A percentile compares a stretch with the other conserved stretches of the same genome.
phyloP scores from a whole-genome alignment of 164 flowering plant species.

The Chloranthus sessilifolius region DNA sequence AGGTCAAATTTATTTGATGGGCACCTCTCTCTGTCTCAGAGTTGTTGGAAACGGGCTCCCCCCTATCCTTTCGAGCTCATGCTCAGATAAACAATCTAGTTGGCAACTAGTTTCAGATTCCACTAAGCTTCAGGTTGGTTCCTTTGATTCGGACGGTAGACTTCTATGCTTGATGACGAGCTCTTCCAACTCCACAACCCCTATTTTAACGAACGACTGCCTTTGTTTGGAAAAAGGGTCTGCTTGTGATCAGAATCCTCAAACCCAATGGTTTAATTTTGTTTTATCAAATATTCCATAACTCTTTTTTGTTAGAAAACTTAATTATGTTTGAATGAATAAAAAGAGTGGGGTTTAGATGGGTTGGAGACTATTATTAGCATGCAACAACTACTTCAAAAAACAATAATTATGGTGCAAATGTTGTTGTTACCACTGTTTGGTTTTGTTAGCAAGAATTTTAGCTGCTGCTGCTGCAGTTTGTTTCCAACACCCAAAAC shows the following conservation, averaged over 20 bases:
- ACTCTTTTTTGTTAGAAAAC: no score
- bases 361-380: no score
- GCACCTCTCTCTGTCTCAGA: slow-evolving; percentile 25
- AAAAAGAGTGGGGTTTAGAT: no score
- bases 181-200: slow-evolving; percentile 13
- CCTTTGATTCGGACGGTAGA: slow-evolving; percentile 24
- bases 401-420: no score
- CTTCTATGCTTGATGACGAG: slow-evolving; percentile 30
- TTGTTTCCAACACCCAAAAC: background rate
- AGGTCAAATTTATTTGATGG: slow-evolving; percentile 23
- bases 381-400: no score
- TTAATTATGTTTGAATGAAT: no score
- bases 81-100: slow-evolving; percentile 21
- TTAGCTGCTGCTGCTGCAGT: no score
- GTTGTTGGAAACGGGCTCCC: slow-evolving; percentile 26
- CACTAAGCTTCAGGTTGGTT: slow-evolving; percentile 33
- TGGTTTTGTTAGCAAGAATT: no score
- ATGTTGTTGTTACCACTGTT: no score
- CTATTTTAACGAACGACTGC: slow-evolving; percentile 31
- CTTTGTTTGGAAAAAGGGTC: slow-evolving; percentile 28
- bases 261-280: slow-evolving; percentile 48
- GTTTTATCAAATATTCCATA: slow-evolving; percentile 19
- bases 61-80: slow-evolving; percentile 23
- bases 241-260: slow-evolving; percentile 27
- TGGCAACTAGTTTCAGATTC: slow-evolving; percentile 32